Conservation (phyloP, 176 grass and related monocot species). For the Thalia dealbata region DNA sequence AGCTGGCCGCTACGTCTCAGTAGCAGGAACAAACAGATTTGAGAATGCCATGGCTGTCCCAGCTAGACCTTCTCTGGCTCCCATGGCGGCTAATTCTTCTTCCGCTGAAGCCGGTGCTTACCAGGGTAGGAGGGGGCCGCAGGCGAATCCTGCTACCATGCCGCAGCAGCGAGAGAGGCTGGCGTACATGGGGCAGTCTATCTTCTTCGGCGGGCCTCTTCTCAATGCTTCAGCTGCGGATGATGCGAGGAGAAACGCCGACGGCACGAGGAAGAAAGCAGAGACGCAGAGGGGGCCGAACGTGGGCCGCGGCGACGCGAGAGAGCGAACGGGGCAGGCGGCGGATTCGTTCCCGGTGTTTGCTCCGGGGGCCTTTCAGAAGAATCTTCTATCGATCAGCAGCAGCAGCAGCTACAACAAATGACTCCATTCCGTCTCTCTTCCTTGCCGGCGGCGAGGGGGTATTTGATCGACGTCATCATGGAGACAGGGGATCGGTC, state of each 20-base stretch:
- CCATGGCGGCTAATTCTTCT: conserved; percentile 40
- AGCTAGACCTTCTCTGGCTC: conserved; percentile 22
- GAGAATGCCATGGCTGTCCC: conserved; percentile 25
- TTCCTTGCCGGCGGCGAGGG: neutral
- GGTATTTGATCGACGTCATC: too few relatives aligned
- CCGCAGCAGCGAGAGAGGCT: conserved; percentile 48
- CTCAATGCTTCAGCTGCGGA: conserved; percentile 34
- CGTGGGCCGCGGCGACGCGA: conserved; percentile 28
- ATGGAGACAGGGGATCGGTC: neutral
- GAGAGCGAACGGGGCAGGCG: conserved; percentile 33
- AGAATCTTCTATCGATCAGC: conserved; percentile 35
- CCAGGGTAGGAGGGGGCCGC: conserved; percentile 28
- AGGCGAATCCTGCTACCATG: conserved; percentile 18
- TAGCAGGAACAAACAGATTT: conserved; percentile 33
- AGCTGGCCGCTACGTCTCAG: conserved; percentile 84
- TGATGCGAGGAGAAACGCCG: conserved; percentile 7
- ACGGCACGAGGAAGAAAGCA: conserved; percentile 23
- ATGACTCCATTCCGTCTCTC: conserved; percentile 23
- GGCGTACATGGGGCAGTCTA: conserved; percentile 61
- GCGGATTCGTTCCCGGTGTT: conserved; percentile 67
- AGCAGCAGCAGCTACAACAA: conserved; percentile 25
- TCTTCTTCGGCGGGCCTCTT: conserved; percentile 96
- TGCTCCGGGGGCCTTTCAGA: conserved; percentile 48
- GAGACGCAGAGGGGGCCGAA: conserved; percentile 46
- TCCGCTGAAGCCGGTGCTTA: conserved; percentile 30